phyloP scores from a whole-genome alignment of 2,329 filamentous ascomycete species.

The Claviceps purpurea region DNA sequence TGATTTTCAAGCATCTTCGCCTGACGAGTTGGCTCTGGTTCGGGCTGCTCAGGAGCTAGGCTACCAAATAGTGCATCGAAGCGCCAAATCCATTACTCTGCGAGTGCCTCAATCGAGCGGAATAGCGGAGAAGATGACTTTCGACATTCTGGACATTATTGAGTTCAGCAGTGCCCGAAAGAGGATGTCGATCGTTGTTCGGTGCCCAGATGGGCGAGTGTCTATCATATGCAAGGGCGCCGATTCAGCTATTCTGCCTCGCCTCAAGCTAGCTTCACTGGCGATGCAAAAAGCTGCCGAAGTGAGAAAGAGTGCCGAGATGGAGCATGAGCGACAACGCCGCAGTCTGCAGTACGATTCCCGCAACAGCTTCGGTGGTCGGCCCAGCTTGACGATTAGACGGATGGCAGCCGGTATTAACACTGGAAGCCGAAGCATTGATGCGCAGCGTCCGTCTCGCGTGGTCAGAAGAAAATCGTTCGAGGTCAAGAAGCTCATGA shows the following conservation, averaged over 20 bases:
- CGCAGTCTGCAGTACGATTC: constrained; percentile 42
- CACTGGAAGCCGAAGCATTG: constrained; percentile 14
- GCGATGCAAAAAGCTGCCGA: constrained; percentile 63
- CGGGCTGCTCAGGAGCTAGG: constrained; percentile 76
- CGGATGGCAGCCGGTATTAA: constrained; percentile 23
- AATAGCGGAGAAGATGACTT: constrained; percentile 41
- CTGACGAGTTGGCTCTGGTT: constrained; percentile 79
- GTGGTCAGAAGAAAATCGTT: constrained; percentile 29
- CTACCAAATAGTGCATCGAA: constrained; percentile 61
- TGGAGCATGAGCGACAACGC: constrained; percentile 42
- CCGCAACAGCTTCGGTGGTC: constrained; percentile 40
- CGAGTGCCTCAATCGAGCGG: constrained; percentile 26
- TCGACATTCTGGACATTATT: constrained; percentile 73
- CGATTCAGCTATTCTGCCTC: constrained; percentile 68
- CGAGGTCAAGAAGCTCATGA: constrained; percentile 26
- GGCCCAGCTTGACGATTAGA: constrained; percentile 37
- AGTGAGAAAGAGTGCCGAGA: constrained; percentile 47
- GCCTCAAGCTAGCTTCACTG: constrained; percentile 57
- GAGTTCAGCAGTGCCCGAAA: constrained; percentile 86
- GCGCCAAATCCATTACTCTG: constrained; percentile 53
- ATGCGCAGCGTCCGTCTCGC: constrained; percentile 16
- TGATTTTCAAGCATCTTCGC: constrained; percentile 80
- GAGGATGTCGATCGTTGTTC: constrained; percentile 78
- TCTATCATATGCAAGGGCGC: constrained; percentile 85
- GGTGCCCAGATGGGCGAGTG: constrained; percentile 71